A percentile compares a stretch with the other conserved stretches of the same genome.
Conservation (phyloP, 768 basidiomycete genomes). For the Solioccasus polychromus region DNA sequence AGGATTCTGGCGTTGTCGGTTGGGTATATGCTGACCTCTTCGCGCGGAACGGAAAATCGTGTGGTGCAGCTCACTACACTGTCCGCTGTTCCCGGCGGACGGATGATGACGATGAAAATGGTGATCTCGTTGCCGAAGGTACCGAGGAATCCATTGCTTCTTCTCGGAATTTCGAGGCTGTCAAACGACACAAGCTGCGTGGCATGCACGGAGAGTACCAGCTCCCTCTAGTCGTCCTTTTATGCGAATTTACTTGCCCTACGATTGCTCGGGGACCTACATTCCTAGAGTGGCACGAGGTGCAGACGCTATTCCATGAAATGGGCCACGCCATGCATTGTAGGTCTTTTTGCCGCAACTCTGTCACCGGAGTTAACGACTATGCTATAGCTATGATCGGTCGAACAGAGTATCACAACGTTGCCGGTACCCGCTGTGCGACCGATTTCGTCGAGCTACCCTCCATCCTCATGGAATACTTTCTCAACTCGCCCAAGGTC, state of each 20-base stretch:
- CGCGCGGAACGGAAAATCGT: constrained; percentile 76
- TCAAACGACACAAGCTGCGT: constrained; percentile 56
- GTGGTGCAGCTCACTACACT: constrained; percentile 96
- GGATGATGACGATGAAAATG: constrained; percentile 81
- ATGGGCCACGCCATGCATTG: constrained; percentile 99
- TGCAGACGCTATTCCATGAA: constrained; percentile 94
- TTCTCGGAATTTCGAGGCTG: constrained; percentile 62
- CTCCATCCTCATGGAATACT: constrained; percentile 98
- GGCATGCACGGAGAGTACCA: constrained; percentile 74
- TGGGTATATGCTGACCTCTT: constrained; percentile 96
- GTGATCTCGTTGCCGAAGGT: constrained; percentile 50
- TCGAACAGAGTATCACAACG: constrained; percentile 95
- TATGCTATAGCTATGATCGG: constrained; percentile 86
- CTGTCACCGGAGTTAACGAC: constrained; percentile 5
- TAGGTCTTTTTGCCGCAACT: constrained; percentile 42
- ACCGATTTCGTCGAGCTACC: constrained; percentile 99
- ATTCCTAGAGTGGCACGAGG: constrained; percentile 87
- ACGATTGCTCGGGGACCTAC: constrained; percentile 61
- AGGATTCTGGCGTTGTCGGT: constrained; percentile 81
- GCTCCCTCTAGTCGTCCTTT: constrained; percentile 85
- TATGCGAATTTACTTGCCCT: constrained; percentile 81
- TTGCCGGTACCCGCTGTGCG: constrained; percentile 94
- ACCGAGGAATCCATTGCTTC: constrained; percentile 41
- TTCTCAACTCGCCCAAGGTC: constrained; percentile 81
- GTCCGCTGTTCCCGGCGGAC: constrained; percentile 90